phyloP scores from a whole-genome alignment of 2,329 filamentous ascomycete species.

The Colletotrichum zoysiae region DNA sequence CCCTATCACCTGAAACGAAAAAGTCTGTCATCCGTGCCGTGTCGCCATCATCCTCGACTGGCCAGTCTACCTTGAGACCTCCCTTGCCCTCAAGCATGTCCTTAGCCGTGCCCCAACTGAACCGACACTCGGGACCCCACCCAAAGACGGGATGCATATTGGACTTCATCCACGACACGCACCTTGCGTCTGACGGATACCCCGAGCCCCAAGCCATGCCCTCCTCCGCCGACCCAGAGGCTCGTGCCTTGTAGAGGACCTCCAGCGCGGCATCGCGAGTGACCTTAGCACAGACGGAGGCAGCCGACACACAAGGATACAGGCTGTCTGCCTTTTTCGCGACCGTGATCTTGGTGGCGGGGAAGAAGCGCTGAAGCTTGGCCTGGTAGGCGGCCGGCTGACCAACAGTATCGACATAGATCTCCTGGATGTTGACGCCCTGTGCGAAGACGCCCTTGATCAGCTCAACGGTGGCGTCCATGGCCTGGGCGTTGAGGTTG shows the following conservation, averaged over 20 bases:
- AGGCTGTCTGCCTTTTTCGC: constrained; percentile 93
- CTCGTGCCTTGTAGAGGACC: constrained; percentile 71
- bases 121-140: constrained; percentile 92
- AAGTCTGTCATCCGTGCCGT: constrained; percentile 82
- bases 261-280: constrained; percentile 92
- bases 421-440: constrained; percentile 86
- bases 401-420: constrained; percentile 96
- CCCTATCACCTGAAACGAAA: constrained; percentile 63
- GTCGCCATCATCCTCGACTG: constrained; percentile 77
- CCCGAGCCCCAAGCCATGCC: constrained; percentile 85
- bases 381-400: constrained; percentile 85
- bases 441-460: constrained; percentile 81
- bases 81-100: constrained; percentile 88
- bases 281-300: constrained; percentile 95
- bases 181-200: constrained; percentile 89
- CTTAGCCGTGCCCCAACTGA: constrained; percentile 96
- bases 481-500: constrained; percentile 96
- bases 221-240: constrained; percentile 50
- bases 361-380: constrained; percentile 86
- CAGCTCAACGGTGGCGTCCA: constrained; percentile 89
- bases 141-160: constrained; percentile 96
- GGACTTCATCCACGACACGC: constrained; percentile 81
- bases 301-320: constrained; percentile 93
- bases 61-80: constrained; percentile 85
- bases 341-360: constrained; percentile 79